Evolutionary conservation across 306 rosid genomes (phyloP), one percentile per base, ranked within the genome.

Genomic region (Quercus dentata): DNA sequence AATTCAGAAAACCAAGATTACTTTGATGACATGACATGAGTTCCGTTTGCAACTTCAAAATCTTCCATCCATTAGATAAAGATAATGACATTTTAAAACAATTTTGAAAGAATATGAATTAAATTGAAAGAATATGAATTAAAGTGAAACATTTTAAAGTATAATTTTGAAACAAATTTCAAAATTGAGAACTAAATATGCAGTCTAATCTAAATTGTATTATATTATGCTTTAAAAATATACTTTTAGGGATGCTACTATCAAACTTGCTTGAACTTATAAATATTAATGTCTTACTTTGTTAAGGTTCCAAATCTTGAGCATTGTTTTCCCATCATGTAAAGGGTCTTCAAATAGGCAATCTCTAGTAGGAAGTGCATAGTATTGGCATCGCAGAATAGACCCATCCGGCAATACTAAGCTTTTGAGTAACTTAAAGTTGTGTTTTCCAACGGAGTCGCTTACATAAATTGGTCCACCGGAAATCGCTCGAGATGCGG

Each of bases 271-370:
- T 69, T 12, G 51, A 67, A 67, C 27, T 64, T 12, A 38, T 14
- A 20, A 35, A 56, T 20, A 23, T 11, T 46, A 2, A n/a, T 69
- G 13, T 17, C 88, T 83, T 90, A 93, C 98, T 68, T 88, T 85
- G 80, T 93, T 91, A 79, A 88, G 88, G 82, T 91, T 91, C 98
- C 97, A 93, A 64, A 93, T 91, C 78, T 93, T 93, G 80, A 93
- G 98, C 88, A 89, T 84, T 63, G 97, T 88, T 86, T 89, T 91
- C 5, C 91, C 94, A 55, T 91, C 90, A 71, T 93, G 98, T 2
- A 89, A 25, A 38, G 94, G 92, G 80, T 93, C 93, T 55, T 84
- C 84, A 78, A 93, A 91, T 6, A 93, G 80, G 86, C 88, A 93
- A 56, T 91, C 94, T 86, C 91, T 82, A 6, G 97, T 74, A 3